Base-by-base conservation (phyloP, 1,284 basidiomycete species). In the Agroathelia rolfsii region DNA sequence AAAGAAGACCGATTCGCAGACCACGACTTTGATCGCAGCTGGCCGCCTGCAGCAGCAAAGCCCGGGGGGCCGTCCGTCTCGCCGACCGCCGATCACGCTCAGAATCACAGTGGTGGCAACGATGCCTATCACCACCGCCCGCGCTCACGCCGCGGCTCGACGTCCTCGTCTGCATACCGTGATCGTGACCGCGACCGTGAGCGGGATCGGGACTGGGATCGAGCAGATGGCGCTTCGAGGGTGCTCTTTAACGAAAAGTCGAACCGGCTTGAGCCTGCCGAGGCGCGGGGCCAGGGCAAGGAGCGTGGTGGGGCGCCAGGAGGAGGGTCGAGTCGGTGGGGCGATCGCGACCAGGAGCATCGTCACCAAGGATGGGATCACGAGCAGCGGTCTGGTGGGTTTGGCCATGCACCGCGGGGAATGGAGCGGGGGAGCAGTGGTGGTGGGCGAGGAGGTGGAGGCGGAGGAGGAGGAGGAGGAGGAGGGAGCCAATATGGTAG, bases 171-270 rank as follows among this genome's bases (percentile, higher is more conserved):
- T 30, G 24, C 33, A 22, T 36, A n/a, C 40, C 21, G 28, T 23
- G 14, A 37, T n/a, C n/a, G n/a, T n/a, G n/a, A n/a, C n/a, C n/a
- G n/a, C n/a, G n/a, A n/a, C n/a, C n/a, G n/a, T n/a, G n/a, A n/a
- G n/a, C n/a, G n/a, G n/a, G n/a, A n/a, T n/a, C n/a, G n/a, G n/a
- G n/a, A 66, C 42, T 69, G 70, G 5, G 66, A 69, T 6, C 61
- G 65, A 42, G 73, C 76, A 32, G 56, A 58, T 7, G 63, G 73
- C 12, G 66, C 50, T 11, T 58, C 61, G n/a, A 54, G 83, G 17
- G 76, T 81, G 0, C 61, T 94, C n/a, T 94, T 92, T 64, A 93
- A 94, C 46, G 89, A 90, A 47, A 74, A 79, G 6, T 87, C 79
- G 7, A 93, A 92, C 51, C 70, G 77, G 35, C 56, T 92, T 36